phyloP scores from a whole-genome alignment of 306 rosid species.

The Albizia julibrissin region DNA sequence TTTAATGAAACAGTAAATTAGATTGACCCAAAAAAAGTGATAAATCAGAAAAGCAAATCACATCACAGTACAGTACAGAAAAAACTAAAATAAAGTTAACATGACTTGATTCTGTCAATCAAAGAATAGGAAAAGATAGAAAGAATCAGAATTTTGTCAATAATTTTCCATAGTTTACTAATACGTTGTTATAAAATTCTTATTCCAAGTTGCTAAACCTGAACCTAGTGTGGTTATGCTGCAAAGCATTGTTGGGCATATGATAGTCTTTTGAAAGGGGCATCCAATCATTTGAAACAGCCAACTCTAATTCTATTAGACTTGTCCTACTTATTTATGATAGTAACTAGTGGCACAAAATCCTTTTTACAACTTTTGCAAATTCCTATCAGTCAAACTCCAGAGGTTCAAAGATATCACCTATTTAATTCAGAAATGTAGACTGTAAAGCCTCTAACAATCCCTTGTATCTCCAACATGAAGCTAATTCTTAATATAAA shows the following conservation, averaged over 20 bases:
- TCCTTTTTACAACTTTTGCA: neutral
- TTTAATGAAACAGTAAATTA: neutral
- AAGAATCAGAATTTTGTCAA: neutral
- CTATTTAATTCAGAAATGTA: neutral
- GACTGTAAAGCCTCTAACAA: neutral
- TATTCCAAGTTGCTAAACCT: neutral
- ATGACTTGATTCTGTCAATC: neutral
- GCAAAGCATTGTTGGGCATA: neutral
- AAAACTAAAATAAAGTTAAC: neutral
- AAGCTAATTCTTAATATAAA: neutral
- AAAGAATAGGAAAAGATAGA: neutral
- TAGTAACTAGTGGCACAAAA: neutral
- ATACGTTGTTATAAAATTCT: neutral
- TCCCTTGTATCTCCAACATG: neutral
- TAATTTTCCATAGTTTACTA: neutral
- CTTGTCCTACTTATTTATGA: neutral
- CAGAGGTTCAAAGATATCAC: neutral
- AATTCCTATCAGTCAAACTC: neutral
- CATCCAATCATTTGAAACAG: neutral
- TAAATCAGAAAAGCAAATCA: neutral
- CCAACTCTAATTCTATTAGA: neutral
- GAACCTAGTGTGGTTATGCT: neutral
- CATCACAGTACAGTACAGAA: neutral
- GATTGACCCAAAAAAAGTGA: neutral
- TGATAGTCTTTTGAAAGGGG: neutral